Evolutionary conservation across 805 yeast species (phyloP).

Genomic region (Ogataea pignaliae): DNA sequence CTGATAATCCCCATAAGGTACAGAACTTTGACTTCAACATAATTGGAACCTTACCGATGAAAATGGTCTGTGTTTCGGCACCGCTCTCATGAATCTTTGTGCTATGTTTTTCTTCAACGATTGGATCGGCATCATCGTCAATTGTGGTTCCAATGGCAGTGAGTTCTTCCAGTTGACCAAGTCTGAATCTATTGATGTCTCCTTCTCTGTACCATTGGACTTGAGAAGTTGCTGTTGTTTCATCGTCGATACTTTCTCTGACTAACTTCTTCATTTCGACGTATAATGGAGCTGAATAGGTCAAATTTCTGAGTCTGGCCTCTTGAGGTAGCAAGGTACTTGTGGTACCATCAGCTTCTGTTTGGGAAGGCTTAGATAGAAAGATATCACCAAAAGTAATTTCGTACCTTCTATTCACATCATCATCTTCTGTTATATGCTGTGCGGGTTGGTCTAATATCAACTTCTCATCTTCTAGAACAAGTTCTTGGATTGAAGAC

Average conservation of each 20-base stretch:
- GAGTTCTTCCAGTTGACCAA: slow-evolving; percentile 25
- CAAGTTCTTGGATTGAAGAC: slow-evolving; percentile 93
- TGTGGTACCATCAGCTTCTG: slow-evolving; percentile 99
- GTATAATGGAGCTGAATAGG: slow-evolving; percentile 93
- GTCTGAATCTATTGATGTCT: slow-evolving; percentile 38
- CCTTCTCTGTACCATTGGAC: slow-evolving; percentile 56
- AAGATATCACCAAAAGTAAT: slow-evolving; percentile 97
- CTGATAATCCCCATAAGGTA: slow-evolving; percentile 82
- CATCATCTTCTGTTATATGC: slow-evolving; percentile 87
- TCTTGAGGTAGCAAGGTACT: slow-evolving; percentile 98
- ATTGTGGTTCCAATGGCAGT: slow-evolving; percentile 26
- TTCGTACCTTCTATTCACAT: slow-evolving; percentile 87
- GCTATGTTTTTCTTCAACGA: slow-evolving; percentile 40
- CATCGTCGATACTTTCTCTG: slow-evolving; percentile 74
- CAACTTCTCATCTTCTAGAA: slow-evolving; percentile 90
- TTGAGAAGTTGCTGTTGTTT: slow-evolving; percentile 46
- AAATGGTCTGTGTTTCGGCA: slow-evolving; percentile 42
- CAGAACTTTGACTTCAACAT: slow-evolving; percentile 97
- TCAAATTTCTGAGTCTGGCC: slow-evolving; percentile 91
- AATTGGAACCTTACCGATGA: slow-evolving; percentile 95
- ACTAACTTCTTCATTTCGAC: slow-evolving; percentile 94
- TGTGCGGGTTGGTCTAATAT: slow-evolving; percentile 98
- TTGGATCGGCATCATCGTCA: slow-evolving; percentile 65
- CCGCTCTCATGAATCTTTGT: slow-evolving; percentile 30
- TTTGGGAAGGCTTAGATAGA: slow-evolving; percentile 94